Evolutionary conservation across 2,329 filamentous ascomycete genomes (phyloP).

Genomic region (Xylariaceae sp.): DNA sequence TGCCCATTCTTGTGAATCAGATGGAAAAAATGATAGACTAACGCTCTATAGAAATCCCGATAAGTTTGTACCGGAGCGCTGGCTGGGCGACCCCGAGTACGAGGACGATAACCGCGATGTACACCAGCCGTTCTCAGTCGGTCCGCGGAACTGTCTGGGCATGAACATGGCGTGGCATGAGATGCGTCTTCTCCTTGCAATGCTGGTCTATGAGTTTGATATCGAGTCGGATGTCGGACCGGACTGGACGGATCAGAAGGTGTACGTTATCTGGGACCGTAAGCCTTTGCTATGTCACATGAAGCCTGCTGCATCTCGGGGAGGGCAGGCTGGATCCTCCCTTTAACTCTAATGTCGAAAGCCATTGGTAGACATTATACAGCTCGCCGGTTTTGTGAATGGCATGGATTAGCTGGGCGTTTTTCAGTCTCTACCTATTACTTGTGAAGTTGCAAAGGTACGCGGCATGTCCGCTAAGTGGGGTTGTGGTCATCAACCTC

Average conservation of each 20-base stretch:
- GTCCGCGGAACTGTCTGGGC: slow-evolving; percentile 22
- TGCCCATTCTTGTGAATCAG: too few species aligned
- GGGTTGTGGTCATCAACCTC: too few species aligned
- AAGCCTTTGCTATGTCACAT: slow-evolving; percentile 12
- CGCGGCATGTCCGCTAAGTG: too few species aligned
- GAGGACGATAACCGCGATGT: slow-evolving; percentile 18
- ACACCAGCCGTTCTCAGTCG: slow-evolving; percentile 19
- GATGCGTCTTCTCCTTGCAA: slow-evolving; percentile 18
- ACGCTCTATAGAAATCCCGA: slow-evolving; percentile 17
- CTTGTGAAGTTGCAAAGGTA: too few species aligned
- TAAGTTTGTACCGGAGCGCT: slow-evolving; percentile 20
- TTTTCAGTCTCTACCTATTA: too few species aligned
- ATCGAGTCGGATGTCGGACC: slow-evolving; percentile 12
- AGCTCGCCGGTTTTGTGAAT: too few species aligned
- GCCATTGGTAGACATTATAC: too few species aligned
- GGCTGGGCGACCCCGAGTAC: slow-evolving; percentile 18
- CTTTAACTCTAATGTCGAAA: too few species aligned
- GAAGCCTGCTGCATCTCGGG: not conserved
- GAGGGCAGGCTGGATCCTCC: too few species aligned
- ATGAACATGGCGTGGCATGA: slow-evolving; percentile 19
- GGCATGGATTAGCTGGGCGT: too few species aligned
- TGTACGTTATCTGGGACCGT: slow-evolving; percentile 13
- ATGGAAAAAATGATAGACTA: too few species aligned
- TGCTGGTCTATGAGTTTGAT: slow-evolving; percentile 16
- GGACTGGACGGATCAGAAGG: slow-evolving; percentile 17